A percentile compares a stretch with the other conserved stretches of the same genome.
These are phyloP conservation scores for Beauveria rudraprayagi DNA, from an alignment of 2,329 filamentous ascomycete species.

Conservation along the genomic window DNA sequence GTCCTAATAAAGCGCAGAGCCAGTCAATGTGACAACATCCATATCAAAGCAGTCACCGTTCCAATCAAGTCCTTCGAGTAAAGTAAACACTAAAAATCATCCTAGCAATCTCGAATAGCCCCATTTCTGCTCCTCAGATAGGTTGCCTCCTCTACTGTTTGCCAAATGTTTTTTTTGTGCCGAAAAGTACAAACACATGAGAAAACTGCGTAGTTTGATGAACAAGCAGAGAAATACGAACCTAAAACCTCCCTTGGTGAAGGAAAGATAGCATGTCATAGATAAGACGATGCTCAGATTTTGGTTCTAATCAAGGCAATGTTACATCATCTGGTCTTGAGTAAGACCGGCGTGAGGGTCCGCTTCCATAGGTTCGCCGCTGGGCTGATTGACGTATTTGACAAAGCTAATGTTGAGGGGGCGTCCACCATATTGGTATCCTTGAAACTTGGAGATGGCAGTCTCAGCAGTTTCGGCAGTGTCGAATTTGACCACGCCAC, in stretches of 20 bases:
- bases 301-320: neutral
- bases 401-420: constrained; percentile 90
- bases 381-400: constrained; percentile 72
- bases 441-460: constrained; percentile 93
- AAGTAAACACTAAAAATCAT: constrained; percentile 12
- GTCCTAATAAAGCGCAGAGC: neutral
- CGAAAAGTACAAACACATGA: neutral
- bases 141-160: neutral
- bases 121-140: neutral
- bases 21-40: neutral
- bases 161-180: neutral
- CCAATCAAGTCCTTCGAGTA: constrained; percentile 9
- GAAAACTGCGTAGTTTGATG: neutral
- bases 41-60: constrained; percentile 7
- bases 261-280: neutral
- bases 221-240: neutral
- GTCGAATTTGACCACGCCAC: constrained; percentile 94
- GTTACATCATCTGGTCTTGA: constrained; percentile 97
- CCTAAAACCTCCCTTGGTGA: neutral
- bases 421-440: constrained; percentile 93
- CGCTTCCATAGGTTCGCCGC: constrained; percentile 72
- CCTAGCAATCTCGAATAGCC: constrained; percentile 9
- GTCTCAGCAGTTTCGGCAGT: constrained; percentile 77
- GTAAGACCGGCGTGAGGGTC: constrained; percentile 68
- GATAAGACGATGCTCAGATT: neutral